Conservation (phyloP, 164 flowering plant genomes). For the Saururus chinensis region DNA sequence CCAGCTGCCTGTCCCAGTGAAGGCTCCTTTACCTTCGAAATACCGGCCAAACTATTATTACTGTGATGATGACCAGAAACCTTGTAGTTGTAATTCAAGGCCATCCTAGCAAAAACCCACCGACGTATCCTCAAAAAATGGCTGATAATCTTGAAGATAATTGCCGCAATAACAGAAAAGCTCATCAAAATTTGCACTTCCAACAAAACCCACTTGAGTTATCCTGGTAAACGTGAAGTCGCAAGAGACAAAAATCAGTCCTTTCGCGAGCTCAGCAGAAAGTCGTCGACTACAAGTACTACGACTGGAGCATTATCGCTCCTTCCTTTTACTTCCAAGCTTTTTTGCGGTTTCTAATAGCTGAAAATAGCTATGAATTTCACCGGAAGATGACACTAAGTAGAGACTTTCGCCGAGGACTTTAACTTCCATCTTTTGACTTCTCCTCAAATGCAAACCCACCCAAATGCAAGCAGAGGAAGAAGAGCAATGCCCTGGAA, state of each 20-base stretch:
- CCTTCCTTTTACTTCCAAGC: no score
- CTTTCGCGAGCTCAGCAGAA: not conserved
- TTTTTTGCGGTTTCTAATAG: no score
- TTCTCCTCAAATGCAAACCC: no score
- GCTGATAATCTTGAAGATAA: constrained; percentile 32
- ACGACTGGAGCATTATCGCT: no score
- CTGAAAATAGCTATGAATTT: no score
- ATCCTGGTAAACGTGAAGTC: not conserved
- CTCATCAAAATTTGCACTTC: constrained; percentile 6
- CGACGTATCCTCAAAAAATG: constrained; percentile 30
- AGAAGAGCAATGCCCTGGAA: no score
- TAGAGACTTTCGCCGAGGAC: no score
- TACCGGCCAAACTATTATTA: constrained; percentile 22
- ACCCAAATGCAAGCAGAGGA: no score
- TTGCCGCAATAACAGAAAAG: constrained; percentile 26
- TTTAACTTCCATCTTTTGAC: no score
- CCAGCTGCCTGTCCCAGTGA: constrained; percentile 7
- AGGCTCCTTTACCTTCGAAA: constrained; percentile 29
- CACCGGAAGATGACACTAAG: no score
- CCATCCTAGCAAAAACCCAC: constrained; percentile 50
- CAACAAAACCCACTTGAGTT: not conserved
- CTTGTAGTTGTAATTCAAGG: constrained; percentile 42
- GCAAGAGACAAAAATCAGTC: not conserved
- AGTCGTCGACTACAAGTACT: no score
- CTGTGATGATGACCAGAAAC: constrained; percentile 11